Evolutionary conservation across 352 stramenopile species (phyloP).

Genomic region (Thalassiosira gravida): DNA sequence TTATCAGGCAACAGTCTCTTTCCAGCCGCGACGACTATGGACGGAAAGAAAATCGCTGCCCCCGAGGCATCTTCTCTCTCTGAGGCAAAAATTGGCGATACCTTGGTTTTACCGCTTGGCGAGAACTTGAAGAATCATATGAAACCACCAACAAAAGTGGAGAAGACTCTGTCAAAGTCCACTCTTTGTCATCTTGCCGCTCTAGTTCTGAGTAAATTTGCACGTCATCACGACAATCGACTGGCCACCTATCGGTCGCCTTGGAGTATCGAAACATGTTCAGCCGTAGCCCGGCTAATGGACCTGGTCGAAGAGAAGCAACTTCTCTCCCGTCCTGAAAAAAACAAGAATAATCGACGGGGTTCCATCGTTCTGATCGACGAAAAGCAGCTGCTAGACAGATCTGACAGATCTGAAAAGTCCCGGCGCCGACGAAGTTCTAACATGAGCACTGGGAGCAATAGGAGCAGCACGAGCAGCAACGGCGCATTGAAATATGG

Average conservation of each 20-base stretch:
- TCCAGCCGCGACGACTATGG: background rate
- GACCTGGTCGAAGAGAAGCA: slow-evolving; percentile 84
- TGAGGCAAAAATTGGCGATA: background rate
- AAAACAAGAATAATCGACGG: slow-evolving; percentile 16
- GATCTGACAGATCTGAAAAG: too few species aligned
- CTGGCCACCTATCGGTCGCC: slow-evolving; percentile 57
- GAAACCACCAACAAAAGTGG: slow-evolving; percentile 1
- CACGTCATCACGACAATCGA: slow-evolving; percentile 68
- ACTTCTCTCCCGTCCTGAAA: slow-evolving; percentile 57
- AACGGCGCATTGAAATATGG: too few species aligned
- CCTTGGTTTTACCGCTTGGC: too few species aligned
- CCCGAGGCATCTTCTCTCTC: slow-evolving; percentile 1
- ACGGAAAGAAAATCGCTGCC: background rate
- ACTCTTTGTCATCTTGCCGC: slow-evolving; percentile 74
- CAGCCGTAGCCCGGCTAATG: slow-evolving; percentile 75
- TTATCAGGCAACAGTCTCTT: slow-evolving; percentile 28
- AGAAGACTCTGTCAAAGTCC: slow-evolving; percentile 39
- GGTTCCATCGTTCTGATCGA: too few species aligned
- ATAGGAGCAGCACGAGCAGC: slow-evolving; percentile 20
- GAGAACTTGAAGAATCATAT: background rate
- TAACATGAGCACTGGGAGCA: slow-evolving; percentile 13
- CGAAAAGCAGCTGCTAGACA: too few species aligned
- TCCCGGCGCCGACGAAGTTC: too few species aligned
- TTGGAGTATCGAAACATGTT: slow-evolving; percentile 77
- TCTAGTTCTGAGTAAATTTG: slow-evolving; percentile 78